Evolutionary conservation across 352 stramenopile genomes (phyloP), one percentile per base, ranked within the genome.

Genomic region (Saprolegnia parasitica): DNA sequence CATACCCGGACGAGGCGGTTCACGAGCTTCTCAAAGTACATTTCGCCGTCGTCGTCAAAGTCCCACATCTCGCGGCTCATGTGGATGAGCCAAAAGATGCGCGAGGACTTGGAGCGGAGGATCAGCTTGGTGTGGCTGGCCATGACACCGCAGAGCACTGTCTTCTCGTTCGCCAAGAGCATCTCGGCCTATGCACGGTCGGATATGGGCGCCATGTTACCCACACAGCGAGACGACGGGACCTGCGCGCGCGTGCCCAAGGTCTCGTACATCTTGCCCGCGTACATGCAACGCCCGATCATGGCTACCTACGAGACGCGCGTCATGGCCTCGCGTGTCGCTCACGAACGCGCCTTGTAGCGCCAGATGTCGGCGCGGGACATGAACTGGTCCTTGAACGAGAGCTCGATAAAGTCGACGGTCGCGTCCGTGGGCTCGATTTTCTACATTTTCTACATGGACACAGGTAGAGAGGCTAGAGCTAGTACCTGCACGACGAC

Each of bases 51-150:
- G 4, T 88, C 78, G 8, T 86, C 86, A 54, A 95, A 95, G 66
- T 98, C 91, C 86, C 90, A 98, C 91, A 98, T 97, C 60, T 98
- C 93, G 0, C 86, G 83, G 56, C 83, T 96, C 88, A 99, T 97
- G 72, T 99, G 96, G 23, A 99, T 91, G 37, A 99, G 84, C 96
- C 96, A 99, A 65, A 99, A 96, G 64, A 99, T 89, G 18, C 97
- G 83, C 54, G 94, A 95, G 1, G 93, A 98, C 13, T 95, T 84
- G 35, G 94, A 99, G 61, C 83, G 86, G 15, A 96, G 98, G 23
- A 97, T 98, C 50, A 99, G 93, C 75, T 98, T 99, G 5, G 97
- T 99, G 26, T 95, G 81, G 23, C 96, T 86, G 35, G 91, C 95
- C 60, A 99, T 91, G 46, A 99, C 86, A 16, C 96, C 97, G 39